Percentiles rank a stretch among this genome's conserved stretches.
phyloP scores from a whole-genome alignment of 805 yeast genomes.

The Kuraishia floccosa region DNA sequence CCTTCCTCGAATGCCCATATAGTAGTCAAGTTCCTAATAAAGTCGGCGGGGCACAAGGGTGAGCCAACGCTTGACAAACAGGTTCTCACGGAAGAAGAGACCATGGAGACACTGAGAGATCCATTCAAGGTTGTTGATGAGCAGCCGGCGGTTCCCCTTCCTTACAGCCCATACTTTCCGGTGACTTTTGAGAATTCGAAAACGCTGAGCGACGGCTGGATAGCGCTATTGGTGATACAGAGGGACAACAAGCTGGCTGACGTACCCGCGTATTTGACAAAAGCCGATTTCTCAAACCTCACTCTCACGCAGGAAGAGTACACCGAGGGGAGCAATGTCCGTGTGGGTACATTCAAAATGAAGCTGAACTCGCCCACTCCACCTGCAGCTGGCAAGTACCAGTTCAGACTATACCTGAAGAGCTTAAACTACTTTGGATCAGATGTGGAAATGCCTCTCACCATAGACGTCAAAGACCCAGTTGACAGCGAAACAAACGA shows the following conservation, averaged over 20 bases:
- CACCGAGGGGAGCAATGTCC: constrained; percentile 27
- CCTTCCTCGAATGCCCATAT: constrained; percentile 69
- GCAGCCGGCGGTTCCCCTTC: constrained; percentile 62
- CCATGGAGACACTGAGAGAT: constrained; percentile 55
- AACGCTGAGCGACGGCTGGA: constrained; percentile 40
- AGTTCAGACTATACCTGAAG: constrained; percentile 60
- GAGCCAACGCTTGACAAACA: constrained; percentile 18
- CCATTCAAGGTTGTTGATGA: constrained; percentile 55
- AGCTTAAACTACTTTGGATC: constrained; percentile 74
- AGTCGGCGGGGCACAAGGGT: constrained; percentile 58
- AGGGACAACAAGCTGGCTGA: constrained; percentile 76
- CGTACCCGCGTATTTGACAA: constrained; percentile 40
- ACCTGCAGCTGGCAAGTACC: constrained; percentile 47
- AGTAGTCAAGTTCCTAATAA: constrained; percentile 61
- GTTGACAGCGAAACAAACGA: constrained; percentile 8
- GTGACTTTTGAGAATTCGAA: constrained; percentile 7
- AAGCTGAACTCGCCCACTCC: constrained; percentile 74
- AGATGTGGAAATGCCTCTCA: constrained; percentile 63
- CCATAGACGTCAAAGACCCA: constrained; percentile 57
- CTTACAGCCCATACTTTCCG: constrained; percentile 74
- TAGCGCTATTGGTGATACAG: constrained; percentile 58
- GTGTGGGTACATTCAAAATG: constrained; percentile 65
- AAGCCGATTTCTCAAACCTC: constrained; percentile 45
- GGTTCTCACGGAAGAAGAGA: constrained; percentile 42
- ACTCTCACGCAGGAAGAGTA: constrained; percentile 38